Base-by-base conservation (phyloP, 2,329 filamentous ascomycete genomes). In the Colletotrichum sp. region DNA sequence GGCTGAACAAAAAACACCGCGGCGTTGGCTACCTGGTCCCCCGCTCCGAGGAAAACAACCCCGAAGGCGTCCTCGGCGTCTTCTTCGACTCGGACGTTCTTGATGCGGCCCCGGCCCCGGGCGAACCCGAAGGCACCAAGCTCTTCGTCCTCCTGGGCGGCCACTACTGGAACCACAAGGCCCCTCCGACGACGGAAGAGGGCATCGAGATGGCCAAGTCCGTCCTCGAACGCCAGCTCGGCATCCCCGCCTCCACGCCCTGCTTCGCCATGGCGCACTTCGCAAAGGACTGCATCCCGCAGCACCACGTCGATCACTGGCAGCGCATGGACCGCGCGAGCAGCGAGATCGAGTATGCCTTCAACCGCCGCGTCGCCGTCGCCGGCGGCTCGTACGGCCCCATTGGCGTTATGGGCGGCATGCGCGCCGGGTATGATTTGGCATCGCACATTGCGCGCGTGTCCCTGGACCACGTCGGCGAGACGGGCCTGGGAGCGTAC, bases 11-110 rank as follows among this genome's bases (percentile, higher is more conserved):
- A 4, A 90, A 91, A 16, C 87, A 92, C 72, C 86, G 88, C 34
- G 97, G 96, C 22, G 98, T 99, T 82, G 97, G 97, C 78, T 99
- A 99, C 84, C 91, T 99, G 7, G 94, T 99, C 75, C 96, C 97
- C 3, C 92, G 92, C 75, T 92, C 92, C 19, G 89, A 95, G 2
- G 90, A 93, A 5, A 89, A 95, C 78, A 98, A 98, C 82, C 94
- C 95, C 2, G 95, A 98, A 83, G 91, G 92, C 77, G 95, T 94
- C 1, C 92, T 99, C 8, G 97, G 97, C 77, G 96, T 99, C 69
- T 94, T 99, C 76, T 99, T 99, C 84, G 96, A 98, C 84, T 95
- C 93, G 4, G 92, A 95, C 78, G 90, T 86, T 34, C 78, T 82
- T 71, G 44, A 52, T 22, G n/a, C 39, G 19, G 39, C 78, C 80